Base-by-base conservation (phyloP, 1,284 basidiomycete species). In the Fomitiporia mediterranea region DNA sequence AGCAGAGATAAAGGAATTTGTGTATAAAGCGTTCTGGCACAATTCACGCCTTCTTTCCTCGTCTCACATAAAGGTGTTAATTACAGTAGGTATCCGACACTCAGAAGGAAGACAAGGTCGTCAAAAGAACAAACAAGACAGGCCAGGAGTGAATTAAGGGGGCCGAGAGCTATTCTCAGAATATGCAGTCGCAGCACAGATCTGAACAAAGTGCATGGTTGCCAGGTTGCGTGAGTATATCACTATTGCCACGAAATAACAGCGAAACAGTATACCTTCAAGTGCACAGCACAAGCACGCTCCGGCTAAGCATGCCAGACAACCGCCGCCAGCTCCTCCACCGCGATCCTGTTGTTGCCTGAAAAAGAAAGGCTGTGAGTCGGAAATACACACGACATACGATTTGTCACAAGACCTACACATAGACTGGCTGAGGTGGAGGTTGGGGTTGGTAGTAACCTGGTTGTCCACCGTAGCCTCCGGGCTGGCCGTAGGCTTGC, bases 211-310 rank as follows among this genome's bases (percentile, higher is more conserved):
- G n/a, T n/a, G n/a, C 55, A 55, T 58, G 55, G 42, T 47, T 34
- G 61, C 59, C 38, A 61, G 47, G 17, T 25, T 21, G 3, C 27
- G 17, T 23, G 54, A 32, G 17, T 3, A 19, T 13, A 32, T 23
- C 34, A 28, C n/a, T 19, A 48, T 44, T 32, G 51, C 51, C 55
- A 63, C 32, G 49, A 39, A 28, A 17, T 30, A 39, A 15, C 30
- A 35, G 49, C 60, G 51, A 42, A 53, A 71, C 82, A n/a, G n/a
- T n/a, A 56, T 58, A 87, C 86, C 89, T 74, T 90, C 88, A 11
- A 82, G 81, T 62, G 85, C 88, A 70, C 88, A 91, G 69, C 89
- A 91, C 60, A 86, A 72, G 65, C 83, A 84, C 11, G 79, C 73
- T 61, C 84, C 88, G 17, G 84, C 81, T 63, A 89, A 72, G 67